phyloP scores from a whole-genome alignment of 208 protist genomes.

The Acanthamoeba lenticulata region DNA sequence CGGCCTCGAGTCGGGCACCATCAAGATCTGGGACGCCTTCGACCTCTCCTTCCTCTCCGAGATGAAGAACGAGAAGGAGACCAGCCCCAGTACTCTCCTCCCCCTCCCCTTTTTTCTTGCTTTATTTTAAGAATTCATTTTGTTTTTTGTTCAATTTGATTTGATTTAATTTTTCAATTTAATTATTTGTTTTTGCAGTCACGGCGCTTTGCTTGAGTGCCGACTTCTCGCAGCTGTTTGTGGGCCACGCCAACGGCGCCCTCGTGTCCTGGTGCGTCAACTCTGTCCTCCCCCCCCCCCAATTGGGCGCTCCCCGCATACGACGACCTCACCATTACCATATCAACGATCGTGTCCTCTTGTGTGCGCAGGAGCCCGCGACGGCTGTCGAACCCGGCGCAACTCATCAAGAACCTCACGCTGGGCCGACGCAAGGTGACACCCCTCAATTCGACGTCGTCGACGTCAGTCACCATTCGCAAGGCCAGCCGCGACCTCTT shows the following conservation, averaged over 20 bases:
- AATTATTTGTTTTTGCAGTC: background rate
- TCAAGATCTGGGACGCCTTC: slow-evolving; percentile 58
- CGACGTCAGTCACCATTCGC: background rate
- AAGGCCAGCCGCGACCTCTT: slow-evolving; percentile 1
- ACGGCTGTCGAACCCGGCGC: slow-evolving; percentile 27
- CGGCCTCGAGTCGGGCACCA: slow-evolving; percentile 25
- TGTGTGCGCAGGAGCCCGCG: background rate
- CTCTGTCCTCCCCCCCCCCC: too few species aligned
- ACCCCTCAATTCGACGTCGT: background rate
- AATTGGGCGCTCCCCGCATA: too few species aligned
- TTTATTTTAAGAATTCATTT: background rate
- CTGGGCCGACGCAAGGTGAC: background rate
- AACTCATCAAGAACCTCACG: slow-evolving; percentile 50
- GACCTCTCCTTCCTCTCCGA: slow-evolving; percentile 14
- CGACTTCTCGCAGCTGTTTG: slow-evolving; percentile 44
- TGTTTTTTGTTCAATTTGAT: background rate
- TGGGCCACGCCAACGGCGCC: slow-evolving; percentile 33
- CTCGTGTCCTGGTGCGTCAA: background rate
- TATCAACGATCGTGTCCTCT: background rate
- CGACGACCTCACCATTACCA: too few species aligned
- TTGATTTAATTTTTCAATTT: background rate
- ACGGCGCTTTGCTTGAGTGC: slow-evolving; percentile 23
- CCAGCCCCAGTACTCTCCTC: background rate
- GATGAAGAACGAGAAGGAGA: slow-evolving; percentile 34
- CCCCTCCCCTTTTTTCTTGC: background rate